Evolutionary conservation across 768 basidiomycete species (phyloP).

Genomic region (Sutorius australiensis): DNA sequence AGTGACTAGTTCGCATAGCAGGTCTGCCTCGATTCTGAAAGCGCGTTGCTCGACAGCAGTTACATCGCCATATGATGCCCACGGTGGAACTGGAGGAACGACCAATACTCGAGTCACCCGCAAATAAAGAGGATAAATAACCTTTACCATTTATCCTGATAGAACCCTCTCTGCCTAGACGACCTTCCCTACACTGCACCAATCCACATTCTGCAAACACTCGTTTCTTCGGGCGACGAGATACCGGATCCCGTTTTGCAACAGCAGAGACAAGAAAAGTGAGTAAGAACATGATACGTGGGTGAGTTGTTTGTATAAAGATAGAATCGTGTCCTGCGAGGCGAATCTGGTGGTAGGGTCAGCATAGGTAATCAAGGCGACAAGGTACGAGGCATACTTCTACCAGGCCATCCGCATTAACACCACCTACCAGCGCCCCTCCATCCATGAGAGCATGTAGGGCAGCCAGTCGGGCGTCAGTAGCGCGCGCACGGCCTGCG

Average conservation of each 20-base stretch:
- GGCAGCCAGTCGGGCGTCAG: constrained; percentile 49
- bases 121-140: neutral
- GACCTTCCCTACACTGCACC: constrained; percentile 42
- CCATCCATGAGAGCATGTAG: constrained; percentile 69
- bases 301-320: constrained; percentile 60
- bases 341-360: constrained; percentile 20
- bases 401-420: constrained; percentile 36
- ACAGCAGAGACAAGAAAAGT: constrained; percentile 64
- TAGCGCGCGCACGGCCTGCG: constrained; percentile 44
- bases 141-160: constrained; percentile 14
- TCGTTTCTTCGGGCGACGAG: constrained; percentile 68
- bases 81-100: constrained; percentile 44
- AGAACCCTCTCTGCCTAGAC: constrained; percentile 25
- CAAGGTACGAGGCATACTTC: constrained; percentile 31
- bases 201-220: constrained; percentile 67
- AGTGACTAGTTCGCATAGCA: constrained; percentile 65
- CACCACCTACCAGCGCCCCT: constrained; percentile 40
- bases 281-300: constrained; percentile 58
- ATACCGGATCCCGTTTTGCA: constrained; percentile 69
- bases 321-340: constrained; percentile 42
- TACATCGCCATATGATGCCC: constrained; percentile 51
- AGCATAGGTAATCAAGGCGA: constrained; percentile 5
- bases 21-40: constrained; percentile 64
- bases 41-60: constrained; percentile 46
- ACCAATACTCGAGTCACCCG: neutral